A percentile compares a stretch with the other conserved stretches of the same genome.
These are phyloP conservation scores for Colletotrichum truncatum DNA, from an alignment of 2,329 filamentous ascomycete species.

Conservation along the genomic window DNA sequence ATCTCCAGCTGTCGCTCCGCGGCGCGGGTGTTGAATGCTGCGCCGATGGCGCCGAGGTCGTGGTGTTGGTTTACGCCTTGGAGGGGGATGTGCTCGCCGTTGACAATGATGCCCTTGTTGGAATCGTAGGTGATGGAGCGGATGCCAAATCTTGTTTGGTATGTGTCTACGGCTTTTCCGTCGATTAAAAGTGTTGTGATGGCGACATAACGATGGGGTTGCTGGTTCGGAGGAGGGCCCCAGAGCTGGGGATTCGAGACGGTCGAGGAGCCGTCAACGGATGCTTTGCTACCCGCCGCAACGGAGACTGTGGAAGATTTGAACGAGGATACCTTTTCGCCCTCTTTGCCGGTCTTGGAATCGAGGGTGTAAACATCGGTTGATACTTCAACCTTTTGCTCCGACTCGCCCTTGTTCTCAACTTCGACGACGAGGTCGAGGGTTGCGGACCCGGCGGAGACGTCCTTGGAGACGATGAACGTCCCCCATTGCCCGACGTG, in stretches of 20 bases:
- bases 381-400: conserved; percentile 44
- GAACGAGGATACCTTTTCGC: conserved; percentile 44
- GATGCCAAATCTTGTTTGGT: conserved; percentile 61
- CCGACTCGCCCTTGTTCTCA: conserved; percentile 50
- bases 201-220: conserved; percentile 57
- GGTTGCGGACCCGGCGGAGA: conserved; percentile 54
- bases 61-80: conserved; percentile 61
- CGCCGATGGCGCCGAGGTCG: conserved; percentile 58
- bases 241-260: conserved; percentile 52
- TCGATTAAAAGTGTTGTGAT: conserved; percentile 47
- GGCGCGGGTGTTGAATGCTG: conserved; percentile 59
- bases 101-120: conserved; percentile 54
- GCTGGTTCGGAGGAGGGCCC: conserved; percentile 55
- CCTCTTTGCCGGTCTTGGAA: conserved; percentile 36
- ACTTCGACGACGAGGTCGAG: conserved; percentile 54
- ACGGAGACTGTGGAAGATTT: conserved; percentile 40
- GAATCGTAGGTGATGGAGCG: conserved; percentile 50
- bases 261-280: conserved; percentile 41
- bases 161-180: conserved; percentile 47
- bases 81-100: conserved; percentile 52
- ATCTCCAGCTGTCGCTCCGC: conserved; percentile 58
- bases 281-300: conserved; percentile 39
- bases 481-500: conserved; percentile 62
- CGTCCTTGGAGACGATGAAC: conserved; percentile 53
- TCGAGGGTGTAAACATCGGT: conserved; percentile 53